These are phyloP conservation scores for Neopestalotiopsis sp. DNA, from an alignment of 2,329 filamentous ascomycete species.

Conservation along the genomic window DNA sequence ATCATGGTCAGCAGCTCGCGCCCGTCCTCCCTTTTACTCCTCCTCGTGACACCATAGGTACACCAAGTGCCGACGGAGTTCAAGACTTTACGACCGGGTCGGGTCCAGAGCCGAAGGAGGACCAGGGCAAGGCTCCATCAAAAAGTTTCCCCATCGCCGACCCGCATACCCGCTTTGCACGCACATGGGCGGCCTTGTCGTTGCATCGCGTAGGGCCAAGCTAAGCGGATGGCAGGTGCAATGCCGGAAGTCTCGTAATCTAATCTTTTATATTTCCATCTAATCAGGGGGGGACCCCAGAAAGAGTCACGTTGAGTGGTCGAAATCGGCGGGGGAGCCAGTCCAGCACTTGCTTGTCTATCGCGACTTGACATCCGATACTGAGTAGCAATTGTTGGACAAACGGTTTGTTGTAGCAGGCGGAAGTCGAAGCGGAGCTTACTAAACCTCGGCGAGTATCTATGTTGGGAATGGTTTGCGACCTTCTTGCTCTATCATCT, in stretches of 20 bases:
- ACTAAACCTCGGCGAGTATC: neutral
- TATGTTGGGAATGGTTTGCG: conserved; percentile 13
- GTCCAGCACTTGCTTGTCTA: neutral
- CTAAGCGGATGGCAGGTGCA: neutral
- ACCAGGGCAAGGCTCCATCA: conserved; percentile 3
- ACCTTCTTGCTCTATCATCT: neutral
- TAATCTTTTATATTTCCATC: neutral
- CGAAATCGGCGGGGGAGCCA: neutral
- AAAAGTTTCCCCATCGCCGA: conserved; percentile 7
- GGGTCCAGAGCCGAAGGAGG: neutral
- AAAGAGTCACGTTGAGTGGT: neutral
- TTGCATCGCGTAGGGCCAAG: neutral
- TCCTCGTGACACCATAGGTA: neutral
- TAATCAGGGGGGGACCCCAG: neutral
- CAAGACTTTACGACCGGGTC: neutral
- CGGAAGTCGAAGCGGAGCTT: neutral
- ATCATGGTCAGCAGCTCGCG: conserved; percentile 9
- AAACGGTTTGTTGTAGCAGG: neutral
- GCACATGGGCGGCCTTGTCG: neutral
- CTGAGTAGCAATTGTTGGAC: neutral
- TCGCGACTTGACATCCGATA: neutral
- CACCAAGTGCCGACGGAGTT: neutral
- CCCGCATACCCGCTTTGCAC: conserved; percentile 14
- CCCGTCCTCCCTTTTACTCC: too few relatives aligned
- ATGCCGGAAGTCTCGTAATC: neutral